These are phyloP conservation scores for Raphanus sativus DNA, from an alignment of 345 rosid species.

Conservation along the genomic window DNA sequence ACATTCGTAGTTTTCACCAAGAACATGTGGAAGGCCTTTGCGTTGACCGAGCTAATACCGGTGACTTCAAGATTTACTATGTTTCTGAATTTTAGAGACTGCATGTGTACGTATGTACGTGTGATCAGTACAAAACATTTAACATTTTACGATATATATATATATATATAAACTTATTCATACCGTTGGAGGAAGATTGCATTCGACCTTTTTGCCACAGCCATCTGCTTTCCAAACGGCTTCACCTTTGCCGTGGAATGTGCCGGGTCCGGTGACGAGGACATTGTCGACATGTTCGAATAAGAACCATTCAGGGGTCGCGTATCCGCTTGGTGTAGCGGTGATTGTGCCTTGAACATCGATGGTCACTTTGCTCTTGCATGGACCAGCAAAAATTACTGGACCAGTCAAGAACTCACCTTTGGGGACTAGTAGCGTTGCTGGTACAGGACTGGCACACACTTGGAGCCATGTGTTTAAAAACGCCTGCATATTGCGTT, in stretches of 20 bases:
- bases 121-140: neutral
- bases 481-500: constrained; percentile 47
- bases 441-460: constrained; percentile 43
- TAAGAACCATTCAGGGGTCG: constrained; percentile 44
- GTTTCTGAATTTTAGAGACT: constrained; percentile 46
- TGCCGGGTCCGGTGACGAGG: constrained; percentile 54
- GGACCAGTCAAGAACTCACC: constrained; percentile 50
- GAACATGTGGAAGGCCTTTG: constrained; percentile 61
- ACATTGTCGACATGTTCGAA: constrained; percentile 51
- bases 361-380: constrained; percentile 42
- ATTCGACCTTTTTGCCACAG: constrained; percentile 33
- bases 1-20: constrained; percentile 31
- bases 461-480: constrained; percentile 56
- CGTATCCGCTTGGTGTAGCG: constrained; percentile 43
- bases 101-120: constrained; percentile 10
- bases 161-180: neutral
- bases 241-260: constrained; percentile 64
- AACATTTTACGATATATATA: neutral
- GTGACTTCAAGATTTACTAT: constrained; percentile 38
- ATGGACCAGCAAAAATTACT: constrained; percentile 61
- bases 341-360: constrained; percentile 49
- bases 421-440: constrained; percentile 50
- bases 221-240: constrained; percentile 46
- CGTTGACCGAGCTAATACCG: constrained; percentile 45
- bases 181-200: constrained; percentile 54